Evolutionary conservation across 306 rosid species (phyloP).

Genomic region (Casuarina cunninghamiana): DNA sequence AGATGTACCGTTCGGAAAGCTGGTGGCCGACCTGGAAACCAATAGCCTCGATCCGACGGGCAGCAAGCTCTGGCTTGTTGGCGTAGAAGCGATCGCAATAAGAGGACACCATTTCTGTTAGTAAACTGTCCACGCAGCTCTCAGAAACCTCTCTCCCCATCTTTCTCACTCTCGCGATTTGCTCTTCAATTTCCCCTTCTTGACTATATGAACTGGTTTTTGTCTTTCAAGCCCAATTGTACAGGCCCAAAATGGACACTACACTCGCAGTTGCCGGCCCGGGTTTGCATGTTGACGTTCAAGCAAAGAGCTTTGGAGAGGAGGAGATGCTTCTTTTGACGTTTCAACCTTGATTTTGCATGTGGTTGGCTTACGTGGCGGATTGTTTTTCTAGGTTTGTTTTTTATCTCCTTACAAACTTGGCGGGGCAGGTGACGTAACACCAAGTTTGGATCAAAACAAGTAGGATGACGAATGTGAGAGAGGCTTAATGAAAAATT

Average conservation of each 20-base stretch:
- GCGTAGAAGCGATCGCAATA: slow-evolving; percentile 87
- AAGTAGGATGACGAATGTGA: too few relatives aligned
- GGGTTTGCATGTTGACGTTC: too few relatives aligned
- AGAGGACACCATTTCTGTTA: slow-evolving; percentile 87
- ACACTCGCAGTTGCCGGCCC: too few relatives aligned
- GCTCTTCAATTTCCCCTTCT: not conserved
- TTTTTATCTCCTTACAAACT: too few relatives aligned
- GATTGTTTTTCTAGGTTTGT: too few relatives aligned
- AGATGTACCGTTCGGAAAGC: slow-evolving; percentile 89
- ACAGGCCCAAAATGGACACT: not conserved
- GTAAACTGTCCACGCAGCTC: slow-evolving; percentile 83
- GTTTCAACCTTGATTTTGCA: too few relatives aligned
- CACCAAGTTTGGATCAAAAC: too few relatives aligned
- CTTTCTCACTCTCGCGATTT: not conserved
- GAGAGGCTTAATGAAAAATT: too few relatives aligned
- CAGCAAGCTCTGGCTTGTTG: slow-evolving; percentile 89
- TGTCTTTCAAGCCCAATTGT: not conserved
- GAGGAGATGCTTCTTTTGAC: too few relatives aligned
- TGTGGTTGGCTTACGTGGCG: too few relatives aligned
- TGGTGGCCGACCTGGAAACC: slow-evolving; percentile 98
- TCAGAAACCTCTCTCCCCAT: slow-evolving; percentile 90
- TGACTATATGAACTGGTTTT: not conserved
- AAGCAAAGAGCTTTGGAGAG: too few relatives aligned
- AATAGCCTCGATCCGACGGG: slow-evolving; percentile 93
- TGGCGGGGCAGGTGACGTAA: too few relatives aligned